phyloP scores from a whole-genome alignment of 176 grass and related monocot genomes.

The Musa itinerans region DNA sequence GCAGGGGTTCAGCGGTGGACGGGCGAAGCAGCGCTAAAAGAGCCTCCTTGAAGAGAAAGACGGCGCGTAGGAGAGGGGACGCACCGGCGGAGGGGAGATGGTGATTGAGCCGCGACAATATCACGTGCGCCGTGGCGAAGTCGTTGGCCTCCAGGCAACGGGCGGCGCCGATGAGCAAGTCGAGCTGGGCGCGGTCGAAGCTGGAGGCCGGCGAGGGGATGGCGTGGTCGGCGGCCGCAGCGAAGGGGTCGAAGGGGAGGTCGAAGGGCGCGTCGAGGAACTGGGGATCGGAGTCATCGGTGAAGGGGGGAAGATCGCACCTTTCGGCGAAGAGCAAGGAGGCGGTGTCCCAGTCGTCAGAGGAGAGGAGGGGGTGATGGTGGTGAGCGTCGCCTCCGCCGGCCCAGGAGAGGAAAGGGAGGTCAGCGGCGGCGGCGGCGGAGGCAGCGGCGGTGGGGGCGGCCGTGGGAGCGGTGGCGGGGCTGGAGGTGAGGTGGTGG shows the following conservation, averaged over 20 bases:
- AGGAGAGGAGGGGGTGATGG: not conserved
- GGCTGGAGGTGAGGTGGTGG: constrained; percentile 43
- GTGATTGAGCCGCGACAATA: constrained; percentile 42
- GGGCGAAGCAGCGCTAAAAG: constrained; percentile 37
- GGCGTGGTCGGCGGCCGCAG: not conserved
- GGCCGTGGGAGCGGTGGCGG: constrained; percentile 17
- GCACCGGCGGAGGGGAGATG: constrained; percentile 20
- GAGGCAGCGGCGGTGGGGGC: not conserved
- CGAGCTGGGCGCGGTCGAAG: constrained; percentile 33
- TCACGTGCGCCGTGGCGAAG: constrained; percentile 22
- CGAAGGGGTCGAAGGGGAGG: constrained; percentile 8
- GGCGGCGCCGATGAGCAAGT: constrained; percentile 31
- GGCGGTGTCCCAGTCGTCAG: constrained; percentile 41
- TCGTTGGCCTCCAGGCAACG: constrained; percentile 32
- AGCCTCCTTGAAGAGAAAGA: constrained; percentile 49
- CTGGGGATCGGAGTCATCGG: constrained; percentile 10
- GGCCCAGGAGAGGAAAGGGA: constrained; percentile 1
- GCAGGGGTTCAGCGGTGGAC: not conserved
- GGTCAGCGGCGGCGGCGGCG: not conserved
- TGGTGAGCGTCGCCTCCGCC: constrained; percentile 14
- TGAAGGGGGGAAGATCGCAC: constrained; percentile 18
- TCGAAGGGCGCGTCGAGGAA: constrained; percentile 36
- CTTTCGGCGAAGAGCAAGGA: constrained; percentile 42
- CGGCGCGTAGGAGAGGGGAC: constrained; percentile 27
- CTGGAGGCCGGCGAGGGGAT: not conserved